Base-by-base conservation (phyloP, 495 filamentous ascomycete species). In the Saxispiralis lemnorum region DNA sequence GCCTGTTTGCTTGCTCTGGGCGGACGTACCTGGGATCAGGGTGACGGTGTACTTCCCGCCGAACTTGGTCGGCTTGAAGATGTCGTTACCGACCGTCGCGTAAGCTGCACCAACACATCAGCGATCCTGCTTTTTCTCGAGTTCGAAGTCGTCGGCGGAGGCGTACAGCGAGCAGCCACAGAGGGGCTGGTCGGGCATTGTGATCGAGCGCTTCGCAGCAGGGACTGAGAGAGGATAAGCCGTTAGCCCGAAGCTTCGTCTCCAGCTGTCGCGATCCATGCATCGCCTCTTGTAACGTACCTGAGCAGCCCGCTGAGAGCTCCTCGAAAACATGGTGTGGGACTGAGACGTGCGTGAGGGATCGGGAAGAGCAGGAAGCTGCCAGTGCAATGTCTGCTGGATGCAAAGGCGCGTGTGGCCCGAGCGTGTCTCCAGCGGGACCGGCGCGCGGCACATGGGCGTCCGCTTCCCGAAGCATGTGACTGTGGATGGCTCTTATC, bases 21-120 rank as follows among this genome's bases (percentile, higher is more conserved):
- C 24, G 24, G 24, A 28, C 65, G 51, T 71, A 81, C 78, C 88
- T 54, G 89, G 89, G 63, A 97, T 95, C 48, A 97, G 73, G 41
- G 92, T 95, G 53, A 94, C 87, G 14, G 92, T 96, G 74, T 96
- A 96, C 69, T 96, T 97, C 62, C 89, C 86, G 54, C 89, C 89
- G 66, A 88, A 96, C 67, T 96, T 97, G 57, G 89, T 94, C 44
- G 89, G 89, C 72, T 93, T 89, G 75, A 93, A 93, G 60, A 93
- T 82, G 59, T 94, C 86, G 51, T 77, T 73, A 64, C 82, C 75
- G 44, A 92, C 67, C 33, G 78, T 88, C 49, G 86, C 85, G 43
- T 48, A 48, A 20, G 38, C 38, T 49, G 39, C 35, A 44, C 32
- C 16, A 28, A 9, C 30, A 15, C 16, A 17, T 52, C 18, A 45